phyloP scores from a whole-genome alignment of 2,329 filamentous ascomycete species.

The Botrytis pseudocinerea region DNA sequence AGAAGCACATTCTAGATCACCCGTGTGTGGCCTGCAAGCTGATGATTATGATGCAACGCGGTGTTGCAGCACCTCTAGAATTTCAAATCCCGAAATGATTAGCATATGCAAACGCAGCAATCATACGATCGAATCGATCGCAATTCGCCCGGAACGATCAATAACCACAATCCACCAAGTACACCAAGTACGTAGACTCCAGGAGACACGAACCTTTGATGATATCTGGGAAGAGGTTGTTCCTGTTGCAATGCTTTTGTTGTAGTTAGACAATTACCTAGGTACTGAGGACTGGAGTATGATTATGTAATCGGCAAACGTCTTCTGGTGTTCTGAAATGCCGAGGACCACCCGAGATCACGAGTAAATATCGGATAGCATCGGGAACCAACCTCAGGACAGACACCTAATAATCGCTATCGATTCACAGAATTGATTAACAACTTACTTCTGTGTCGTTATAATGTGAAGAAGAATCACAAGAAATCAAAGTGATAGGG shows the following conservation, averaged over 20 bases:
- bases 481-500: background rate
- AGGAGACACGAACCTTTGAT: background rate
- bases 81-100: constrained; percentile 15
- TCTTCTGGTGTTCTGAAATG: background rate
- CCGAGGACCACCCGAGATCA: constrained; percentile 9
- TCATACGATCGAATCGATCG: background rate
- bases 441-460: background rate
- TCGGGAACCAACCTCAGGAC: background rate
- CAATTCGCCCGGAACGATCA: background rate
- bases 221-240: background rate
- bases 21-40: background rate
- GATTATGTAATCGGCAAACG: background rate
- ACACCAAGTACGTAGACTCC: background rate
- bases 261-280: background rate
- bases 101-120: background rate
- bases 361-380: background rate
- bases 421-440: background rate
- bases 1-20: background rate
- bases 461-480: background rate
- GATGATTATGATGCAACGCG: background rate
- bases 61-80: background rate
- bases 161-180: background rate
- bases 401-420: background rate
- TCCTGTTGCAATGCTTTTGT: background rate
- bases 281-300: background rate